Conservation (phyloP, 1,139 yeast genomes). For the Saccharomyces hybrid region DNA sequence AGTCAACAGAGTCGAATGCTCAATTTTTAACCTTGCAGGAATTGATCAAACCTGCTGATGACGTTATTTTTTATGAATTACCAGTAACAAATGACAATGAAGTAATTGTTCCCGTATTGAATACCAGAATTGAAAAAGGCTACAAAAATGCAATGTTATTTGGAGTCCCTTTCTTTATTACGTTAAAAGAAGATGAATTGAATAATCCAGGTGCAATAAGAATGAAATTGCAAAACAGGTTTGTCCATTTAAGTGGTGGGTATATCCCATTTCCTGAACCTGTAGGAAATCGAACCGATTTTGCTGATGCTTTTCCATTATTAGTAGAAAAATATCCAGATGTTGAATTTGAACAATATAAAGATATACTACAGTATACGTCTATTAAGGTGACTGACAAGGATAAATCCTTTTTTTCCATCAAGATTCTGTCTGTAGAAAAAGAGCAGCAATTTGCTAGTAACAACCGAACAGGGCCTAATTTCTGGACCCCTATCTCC, state of each 20-base stretch:
- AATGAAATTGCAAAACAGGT: constrained; percentile 44
- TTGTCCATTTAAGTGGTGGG: constrained; percentile 36
- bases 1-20: constrained; percentile 48
- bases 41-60: constrained; percentile 56
- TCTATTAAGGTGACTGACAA: constrained; percentile 10
- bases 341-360: constrained; percentile 9
- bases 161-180: constrained; percentile 71
- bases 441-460: constrained; percentile 6
- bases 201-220: constrained; percentile 50
- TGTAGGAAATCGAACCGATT: constrained; percentile 1
- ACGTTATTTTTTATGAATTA: constrained; percentile 62
- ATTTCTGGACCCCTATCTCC: constrained; percentile 38
- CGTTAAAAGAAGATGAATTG: constrained; percentile 43
- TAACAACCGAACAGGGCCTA: constrained; percentile 21
- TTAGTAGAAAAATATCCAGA: constrained; percentile 18
- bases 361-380: constrained; percentile 13
- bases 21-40: constrained; percentile 64
- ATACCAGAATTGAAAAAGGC: constrained; percentile 42
- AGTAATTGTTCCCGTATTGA: constrained; percentile 62
- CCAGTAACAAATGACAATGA: constrained; percentile 35
- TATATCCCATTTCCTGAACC: constrained; percentile 20
- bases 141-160: constrained; percentile 38
- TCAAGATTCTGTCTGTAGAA: constrained; percentile 33
- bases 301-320: constrained; percentile 17
- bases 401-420: constrained; percentile 34